Percentiles rank a stretch among this genome's conserved stretches.
phyloP scores from a whole-genome alignment of 495 filamentous ascomycete genomes.

The Wilcoxina mikolae region DNA sequence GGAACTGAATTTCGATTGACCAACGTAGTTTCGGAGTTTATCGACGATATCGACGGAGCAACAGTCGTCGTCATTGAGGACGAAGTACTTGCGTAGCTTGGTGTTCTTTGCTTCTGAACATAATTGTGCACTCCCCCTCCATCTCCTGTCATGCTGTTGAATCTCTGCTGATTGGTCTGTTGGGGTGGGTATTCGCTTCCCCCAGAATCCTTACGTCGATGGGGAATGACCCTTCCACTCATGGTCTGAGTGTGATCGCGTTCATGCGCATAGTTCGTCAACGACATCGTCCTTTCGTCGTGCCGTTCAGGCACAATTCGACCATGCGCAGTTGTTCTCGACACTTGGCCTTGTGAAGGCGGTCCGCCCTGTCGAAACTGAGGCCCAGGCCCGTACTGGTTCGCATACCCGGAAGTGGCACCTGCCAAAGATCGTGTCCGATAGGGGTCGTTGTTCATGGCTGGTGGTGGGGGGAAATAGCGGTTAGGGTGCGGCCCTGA shows the following conservation, averaged over 20 bases:
- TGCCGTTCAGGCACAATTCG: slow-evolving; percentile 79
- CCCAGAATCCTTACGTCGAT: slow-evolving; percentile 29
- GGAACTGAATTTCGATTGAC: slow-evolving; percentile 18
- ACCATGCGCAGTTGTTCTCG: slow-evolving; percentile 79
- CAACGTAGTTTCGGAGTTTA: slow-evolving; percentile 14
- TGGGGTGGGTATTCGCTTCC: slow-evolving; percentile 42
- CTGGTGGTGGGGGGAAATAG: slow-evolving; percentile 45
- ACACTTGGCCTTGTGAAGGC: slow-evolving; percentile 28
- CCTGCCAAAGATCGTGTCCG: slow-evolving; percentile 80
- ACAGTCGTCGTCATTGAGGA: slow-evolving; percentile 22
- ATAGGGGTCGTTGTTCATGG: slow-evolving; percentile 69
- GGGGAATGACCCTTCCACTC: slow-evolving; percentile 78
- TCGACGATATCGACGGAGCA: slow-evolving; percentile 20
- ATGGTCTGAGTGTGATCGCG: slow-evolving; percentile 71
- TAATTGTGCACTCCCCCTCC: slow-evolving; percentile 20
- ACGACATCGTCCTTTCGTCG: slow-evolving; percentile 88
- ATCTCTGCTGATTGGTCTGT: slow-evolving; percentile 20
- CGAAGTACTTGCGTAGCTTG: slow-evolving; percentile 26
- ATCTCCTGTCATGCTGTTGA: slow-evolving; percentile 21
- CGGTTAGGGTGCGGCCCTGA: slow-evolving; percentile 40
- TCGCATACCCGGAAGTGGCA: slow-evolving; percentile 15
- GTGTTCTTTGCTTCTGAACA: slow-evolving; percentile 24
- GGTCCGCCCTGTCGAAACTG: slow-evolving; percentile 31
- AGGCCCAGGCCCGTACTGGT: slow-evolving; percentile 13
- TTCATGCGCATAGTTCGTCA: slow-evolving; percentile 71